Percentiles rank a stretch among this genome's conserved stretches.
These are phyloP conservation scores for Globisporangium spinosum DNA, from an alignment of 352 stramenopile species.

Conservation along the genomic window DNA sequence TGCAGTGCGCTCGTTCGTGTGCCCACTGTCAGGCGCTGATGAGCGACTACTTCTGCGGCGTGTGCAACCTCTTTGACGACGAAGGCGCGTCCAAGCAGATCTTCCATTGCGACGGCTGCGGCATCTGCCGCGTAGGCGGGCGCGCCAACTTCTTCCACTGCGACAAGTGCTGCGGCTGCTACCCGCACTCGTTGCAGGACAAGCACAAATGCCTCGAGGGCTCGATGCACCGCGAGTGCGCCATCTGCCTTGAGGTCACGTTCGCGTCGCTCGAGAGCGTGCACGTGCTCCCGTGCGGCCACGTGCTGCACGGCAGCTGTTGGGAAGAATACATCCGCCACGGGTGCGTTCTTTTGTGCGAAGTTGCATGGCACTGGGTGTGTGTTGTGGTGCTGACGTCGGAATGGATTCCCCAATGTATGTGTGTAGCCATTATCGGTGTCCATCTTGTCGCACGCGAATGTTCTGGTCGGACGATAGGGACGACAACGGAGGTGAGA, in stretches of 20 bases:
- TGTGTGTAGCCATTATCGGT: conserved; percentile 35
- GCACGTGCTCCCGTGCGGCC: conserved; percentile 66
- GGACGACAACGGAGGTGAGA: conserved; percentile 18
- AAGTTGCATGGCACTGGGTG: neutral
- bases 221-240: conserved; percentile 79
- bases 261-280: conserved; percentile 75
- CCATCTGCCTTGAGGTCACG: conserved; percentile 78
- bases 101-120: conserved; percentile 74
- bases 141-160: conserved; percentile 83
- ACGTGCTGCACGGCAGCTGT: conserved; percentile 72
- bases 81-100: conserved; percentile 55
- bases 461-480: conserved; percentile 44
- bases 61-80: conserved; percentile 77
- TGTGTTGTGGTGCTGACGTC: conserved; percentile 8
- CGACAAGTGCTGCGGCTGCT: conserved; percentile 72
- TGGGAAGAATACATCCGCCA: conserved; percentile 62
- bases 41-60: conserved; percentile 58
- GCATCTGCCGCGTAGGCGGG: conserved; percentile 72
- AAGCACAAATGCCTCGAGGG: conserved; percentile 79
- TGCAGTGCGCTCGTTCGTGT: conserved; percentile 55
- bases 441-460: conserved; percentile 55
- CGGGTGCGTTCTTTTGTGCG: conserved; percentile 27
- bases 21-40: conserved; percentile 40
- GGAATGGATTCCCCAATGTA: neutral
- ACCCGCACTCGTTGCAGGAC: conserved; percentile 57